Evolutionary conservation across 305 asterid species (phyloP).

Genomic region (Solanum chacoense): DNA sequence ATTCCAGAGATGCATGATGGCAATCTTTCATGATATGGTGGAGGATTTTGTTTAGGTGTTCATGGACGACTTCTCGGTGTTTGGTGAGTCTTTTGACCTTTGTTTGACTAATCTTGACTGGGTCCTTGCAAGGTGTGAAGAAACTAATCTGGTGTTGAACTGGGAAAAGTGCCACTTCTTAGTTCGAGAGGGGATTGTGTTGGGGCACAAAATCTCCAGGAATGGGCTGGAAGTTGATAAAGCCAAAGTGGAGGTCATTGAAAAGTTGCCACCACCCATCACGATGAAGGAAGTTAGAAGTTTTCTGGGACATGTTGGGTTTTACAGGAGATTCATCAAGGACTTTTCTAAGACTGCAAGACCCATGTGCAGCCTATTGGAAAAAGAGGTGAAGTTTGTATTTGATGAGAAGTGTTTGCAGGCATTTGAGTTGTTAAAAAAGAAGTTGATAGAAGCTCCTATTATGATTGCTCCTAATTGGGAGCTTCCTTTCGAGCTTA

Average conservation of each 20-base stretch:
- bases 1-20: background rate
- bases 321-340: background rate
- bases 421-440: background rate
- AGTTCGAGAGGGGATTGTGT: too few species aligned
- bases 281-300: background rate
- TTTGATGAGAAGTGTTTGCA: background rate
- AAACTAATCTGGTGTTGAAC: background rate
- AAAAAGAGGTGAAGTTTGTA: background rate
- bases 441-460: too few species aligned
- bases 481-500: too few species aligned
- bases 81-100: too few species aligned
- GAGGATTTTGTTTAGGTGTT: too few species aligned
- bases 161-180: background rate
- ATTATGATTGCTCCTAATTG: too few species aligned
- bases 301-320: background rate
- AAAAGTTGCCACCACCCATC: background rate
- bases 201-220: background rate
- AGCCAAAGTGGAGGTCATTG: background rate
- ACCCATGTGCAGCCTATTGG: background rate
- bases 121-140: background rate
- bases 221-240: background rate
- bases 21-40: too few species aligned
- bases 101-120: too few species aligned
- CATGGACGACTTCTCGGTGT: too few species aligned
- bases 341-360: background rate